A percentile compares a stretch with the other conserved stretches of the same genome.
phyloP scores from a whole-genome alignment of 176 grass and related monocot genomes.

The Stipa capillata region DNA sequence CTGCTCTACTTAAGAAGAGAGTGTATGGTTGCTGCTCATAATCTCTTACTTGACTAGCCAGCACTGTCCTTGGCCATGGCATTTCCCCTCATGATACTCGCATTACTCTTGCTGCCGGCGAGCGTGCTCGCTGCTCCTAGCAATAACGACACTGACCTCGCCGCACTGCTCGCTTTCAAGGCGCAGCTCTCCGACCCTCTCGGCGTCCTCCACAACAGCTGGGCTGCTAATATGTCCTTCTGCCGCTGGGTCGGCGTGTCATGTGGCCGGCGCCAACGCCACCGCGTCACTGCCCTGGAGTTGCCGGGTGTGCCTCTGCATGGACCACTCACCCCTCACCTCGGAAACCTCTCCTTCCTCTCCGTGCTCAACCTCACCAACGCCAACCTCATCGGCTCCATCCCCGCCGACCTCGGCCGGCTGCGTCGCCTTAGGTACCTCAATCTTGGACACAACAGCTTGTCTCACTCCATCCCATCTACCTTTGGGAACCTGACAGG shows the following conservation, averaged over 20 bases:
- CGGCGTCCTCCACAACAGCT: neutral
- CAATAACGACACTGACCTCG: slow-evolving; percentile 24
- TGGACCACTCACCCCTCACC: neutral
- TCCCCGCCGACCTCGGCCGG: neutral
- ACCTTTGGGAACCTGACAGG: neutral
- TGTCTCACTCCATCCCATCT: neutral
- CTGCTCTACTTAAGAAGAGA: too few species aligned
- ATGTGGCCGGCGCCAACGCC: neutral
- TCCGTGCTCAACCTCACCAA: neutral
- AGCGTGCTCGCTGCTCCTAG: slow-evolving; percentile 53
- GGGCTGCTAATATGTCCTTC: neutral
- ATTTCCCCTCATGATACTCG: neutral
- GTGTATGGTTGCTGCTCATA: neutral
- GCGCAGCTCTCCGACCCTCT: neutral
- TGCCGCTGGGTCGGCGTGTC: neutral
- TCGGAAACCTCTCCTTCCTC: neutral
- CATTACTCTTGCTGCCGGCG: slow-evolving; percentile 4
- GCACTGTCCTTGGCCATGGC: neutral
- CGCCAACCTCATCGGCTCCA: neutral
- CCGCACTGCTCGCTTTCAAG: neutral
- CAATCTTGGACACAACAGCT: neutral
- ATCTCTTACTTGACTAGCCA: neutral
- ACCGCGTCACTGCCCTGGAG: neutral
- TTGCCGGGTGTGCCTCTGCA: neutral
- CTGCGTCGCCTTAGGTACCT: neutral